phyloP scores from a whole-genome alignment of 768 basidiomycete species.

The Chalciporus sphaerocephalus region DNA sequence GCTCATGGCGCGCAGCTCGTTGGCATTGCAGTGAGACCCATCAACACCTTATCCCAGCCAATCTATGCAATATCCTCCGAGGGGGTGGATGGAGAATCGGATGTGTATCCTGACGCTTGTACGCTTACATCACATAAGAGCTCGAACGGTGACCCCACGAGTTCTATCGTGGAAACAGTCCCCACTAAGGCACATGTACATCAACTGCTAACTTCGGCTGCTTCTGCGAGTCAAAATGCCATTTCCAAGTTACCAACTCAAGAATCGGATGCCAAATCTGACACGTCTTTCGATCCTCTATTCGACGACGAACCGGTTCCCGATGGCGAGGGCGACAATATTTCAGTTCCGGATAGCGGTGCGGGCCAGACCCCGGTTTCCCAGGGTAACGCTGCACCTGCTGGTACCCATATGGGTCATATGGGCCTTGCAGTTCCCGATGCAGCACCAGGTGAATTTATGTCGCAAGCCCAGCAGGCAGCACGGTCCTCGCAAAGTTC shows the following conservation, averaged over 20 bases:
- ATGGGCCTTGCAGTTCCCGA: constrained; percentile 30
- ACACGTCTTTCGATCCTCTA: constrained; percentile 80
- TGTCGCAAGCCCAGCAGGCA: constrained; percentile 20
- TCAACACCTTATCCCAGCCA: constrained; percentile 36
- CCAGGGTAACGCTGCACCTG: constrained; percentile 11
- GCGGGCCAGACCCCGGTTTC: constrained; percentile 15
- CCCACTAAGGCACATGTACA: constrained; percentile 16
- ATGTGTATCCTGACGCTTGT: constrained; percentile 12
- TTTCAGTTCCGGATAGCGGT: constrained; percentile 13
- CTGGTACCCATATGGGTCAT: constrained; percentile 16
- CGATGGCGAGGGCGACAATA: constrained; percentile 41
- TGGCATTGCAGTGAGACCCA: constrained; percentile 72
- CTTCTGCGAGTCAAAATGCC: constrained; percentile 22
- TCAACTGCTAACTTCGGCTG: constrained; percentile 12
- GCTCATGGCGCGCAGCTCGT: constrained; percentile 84
- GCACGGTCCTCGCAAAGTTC: constrained; percentile 30
- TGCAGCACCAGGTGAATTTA: constrained; percentile 18
- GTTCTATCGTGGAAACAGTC: constrained; percentile 21
- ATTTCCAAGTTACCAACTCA: constrained; percentile 24
- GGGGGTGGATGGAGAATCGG: constrained; percentile 23
- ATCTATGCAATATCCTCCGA: constrained; percentile 23
- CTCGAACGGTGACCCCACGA: constrained; percentile 14
- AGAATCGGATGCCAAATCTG: constrained; percentile 65
- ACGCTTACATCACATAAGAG: constrained; percentile 7
- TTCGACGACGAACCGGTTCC: constrained; percentile 83